Conservation (phyloP, 192 early-diverging fungal species). For the Mortierella claussenii region DNA sequence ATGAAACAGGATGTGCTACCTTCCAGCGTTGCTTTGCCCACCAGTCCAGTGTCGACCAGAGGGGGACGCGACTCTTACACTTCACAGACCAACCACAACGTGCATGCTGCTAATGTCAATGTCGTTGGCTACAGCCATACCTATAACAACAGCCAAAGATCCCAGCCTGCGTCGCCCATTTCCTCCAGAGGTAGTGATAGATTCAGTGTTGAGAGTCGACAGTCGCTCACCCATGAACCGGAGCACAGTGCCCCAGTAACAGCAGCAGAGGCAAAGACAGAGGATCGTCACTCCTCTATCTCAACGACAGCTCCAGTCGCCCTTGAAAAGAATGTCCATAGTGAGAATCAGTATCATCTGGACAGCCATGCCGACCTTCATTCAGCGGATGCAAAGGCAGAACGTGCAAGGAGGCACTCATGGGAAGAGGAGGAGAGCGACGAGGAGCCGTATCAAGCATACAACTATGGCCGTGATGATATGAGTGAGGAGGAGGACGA, state of each 20-base stretch:
- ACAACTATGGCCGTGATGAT: conserved; percentile 33
- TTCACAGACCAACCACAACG: not conserved
- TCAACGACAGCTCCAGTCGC: no score
- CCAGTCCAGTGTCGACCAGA: conserved; percentile 28
- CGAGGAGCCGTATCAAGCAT: conserved; percentile 40
- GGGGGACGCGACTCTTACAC: conserved; percentile 18
- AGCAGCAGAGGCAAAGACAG: not conserved
- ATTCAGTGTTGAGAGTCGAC: not conserved
- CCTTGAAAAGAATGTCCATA: no score
- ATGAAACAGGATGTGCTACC: conserved; percentile 13
- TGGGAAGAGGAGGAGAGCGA: conserved; percentile 45
- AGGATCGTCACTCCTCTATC: no score
- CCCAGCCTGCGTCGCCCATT: conserved; percentile 3
- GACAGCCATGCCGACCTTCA: not conserved
- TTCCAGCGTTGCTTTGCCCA: conserved; percentile 22
- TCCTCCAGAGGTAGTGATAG: not conserved
- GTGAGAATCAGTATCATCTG: no score
- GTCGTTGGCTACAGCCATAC: not conserved
- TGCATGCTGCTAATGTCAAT: not conserved
- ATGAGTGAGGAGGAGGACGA: conserved; percentile 27
- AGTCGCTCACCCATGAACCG: no score
- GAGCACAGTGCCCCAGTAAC: no score
- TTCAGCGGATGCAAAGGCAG: not conserved
- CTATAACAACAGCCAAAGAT: not conserved
- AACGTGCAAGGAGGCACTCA: conserved; percentile 17